A percentile compares a stretch with the other conserved stretches of the same genome.
phyloP scores from a whole-genome alignment of 768 basidiomycete species.

The Rhizopogon vesiculosus region DNA sequence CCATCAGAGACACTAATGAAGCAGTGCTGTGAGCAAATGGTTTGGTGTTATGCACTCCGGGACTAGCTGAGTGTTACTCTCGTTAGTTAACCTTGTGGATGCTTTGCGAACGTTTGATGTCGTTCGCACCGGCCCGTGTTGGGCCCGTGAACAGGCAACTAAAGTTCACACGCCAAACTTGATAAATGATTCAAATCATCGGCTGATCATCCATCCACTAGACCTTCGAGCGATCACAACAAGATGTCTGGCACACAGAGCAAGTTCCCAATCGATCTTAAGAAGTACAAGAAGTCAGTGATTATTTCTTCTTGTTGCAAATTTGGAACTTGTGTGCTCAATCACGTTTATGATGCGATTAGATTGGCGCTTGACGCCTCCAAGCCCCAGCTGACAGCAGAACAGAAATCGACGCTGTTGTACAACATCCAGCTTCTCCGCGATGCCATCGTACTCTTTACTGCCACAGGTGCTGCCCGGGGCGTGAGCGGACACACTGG shows the following conservation, averaged over 20 bases:
- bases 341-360: constrained; percentile 4
- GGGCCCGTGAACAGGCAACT: background rate
- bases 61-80: constrained; percentile 3
- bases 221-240: constrained; percentile 1
- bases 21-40: constrained; percentile 8
- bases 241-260: constrained; percentile 37
- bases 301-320: background rate
- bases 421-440: constrained; percentile 78
- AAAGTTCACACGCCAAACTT: constrained; percentile 20
- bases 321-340: background rate
- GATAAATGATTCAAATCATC: constrained; percentile 14
- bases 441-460: constrained; percentile 84
- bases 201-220: background rate
- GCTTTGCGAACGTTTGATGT: constrained; percentile 14
- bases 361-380: constrained; percentile 73
- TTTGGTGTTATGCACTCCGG: background rate
- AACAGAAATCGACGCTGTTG: constrained; percentile 54
- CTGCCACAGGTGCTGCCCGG: constrained; percentile 78
- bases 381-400: constrained; percentile 54
- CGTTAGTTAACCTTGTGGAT: constrained; percentile 7
- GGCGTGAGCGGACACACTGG: constrained; percentile 88
- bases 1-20: constrained; percentile 3
- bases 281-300: constrained; percentile 64
- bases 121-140: too few relatives aligned
- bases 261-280: constrained; percentile 75